Base-by-base conservation (phyloP, 2,329 filamentous ascomycete genomes). In the Corynespora cassiicola region DNA sequence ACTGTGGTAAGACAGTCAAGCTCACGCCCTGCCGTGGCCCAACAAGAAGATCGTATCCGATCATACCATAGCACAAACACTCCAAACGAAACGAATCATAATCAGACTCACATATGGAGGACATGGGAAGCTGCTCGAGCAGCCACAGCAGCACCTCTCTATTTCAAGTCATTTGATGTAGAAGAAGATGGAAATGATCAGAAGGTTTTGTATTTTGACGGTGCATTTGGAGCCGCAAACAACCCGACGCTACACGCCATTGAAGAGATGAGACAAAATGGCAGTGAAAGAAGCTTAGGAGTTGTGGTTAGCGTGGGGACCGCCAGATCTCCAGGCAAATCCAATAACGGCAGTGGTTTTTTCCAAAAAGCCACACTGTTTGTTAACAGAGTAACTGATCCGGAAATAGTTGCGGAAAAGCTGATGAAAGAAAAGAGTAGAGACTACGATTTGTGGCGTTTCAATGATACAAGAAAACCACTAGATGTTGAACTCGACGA, bases 101-200 rank as follows among this genome's bases (percentile, higher is more conserved):
- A 36, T 11, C 20, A 19, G 9, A 25, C 36, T 11, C 26, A 39
- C 11, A 11, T 16, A 5, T 26, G 31, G 11, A 10, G 36, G 15
- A 44, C 39, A 4, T 44, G 41, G 35, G 29, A 44, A 22, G 41
- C 39, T 7, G 41, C 41, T 3, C 19, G 35, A 5, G 41, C 41
- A 18, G 36, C 41, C 3, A 39, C 36, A 9, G 41, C 41, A 29
- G 41, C 41, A 6, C 36, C 36, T 3, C 27, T 36, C 12, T 44
- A 39, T 18, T 44, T 44, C 25, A 31, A 26, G 20, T n/a, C n/a
- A n/a, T n/a, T n/a, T n/a, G n/a, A n/a, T n/a, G n/a, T n/a, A n/a
- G n/a, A n/a, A n/a, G n/a, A n/a, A n/a, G n/a, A n/a, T n/a, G n/a
- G n/a, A n/a, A n/a, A n/a, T n/a, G n/a, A n/a, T n/a, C n/a, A n/a